Base-by-base conservation (phyloP, 1,284 basidiomycete genomes). In the Trametes versicolor region DNA sequence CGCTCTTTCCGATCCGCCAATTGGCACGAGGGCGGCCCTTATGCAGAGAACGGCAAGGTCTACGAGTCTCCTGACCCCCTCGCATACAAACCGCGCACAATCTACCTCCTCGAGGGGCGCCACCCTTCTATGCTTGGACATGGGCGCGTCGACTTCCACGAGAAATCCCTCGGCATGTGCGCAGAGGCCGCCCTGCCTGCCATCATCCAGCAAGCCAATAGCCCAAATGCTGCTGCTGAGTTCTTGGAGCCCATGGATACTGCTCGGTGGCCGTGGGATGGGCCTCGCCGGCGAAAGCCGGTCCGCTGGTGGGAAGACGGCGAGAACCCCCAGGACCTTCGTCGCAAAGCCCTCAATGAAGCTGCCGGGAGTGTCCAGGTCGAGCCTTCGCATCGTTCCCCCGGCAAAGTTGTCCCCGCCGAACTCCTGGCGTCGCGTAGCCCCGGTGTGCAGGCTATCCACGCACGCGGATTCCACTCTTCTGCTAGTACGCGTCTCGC, bases 31-130 rank as follows among this genome's bases (percentile, higher is more conserved):
- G 79, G 79, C n/a, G 78, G 78, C 7, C 72, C 71, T 8, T 80
- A 81, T 55, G 60, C 72, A 17, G 65, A 67, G 19, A 69, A 73
- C 15, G 60, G 65, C 2, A 80, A 76, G 60, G 54, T 59, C 5
- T 80, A 81, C 62, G 78, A 79, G 61, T 57, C 72, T 5, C 80
- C 79, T 4, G 63, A 71, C 1, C 61, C 73, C 1, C 73, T 73
- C 23, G 80, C 80, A 17, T 86, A 84, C 70, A 73, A 73, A 32
- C 71, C 79, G 7, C 77, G 77, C 62, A 82, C 82, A 43, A 79
- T 82, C 23, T 82, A 75, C 70, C 64, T 83, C 9, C 73, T 81
- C 60, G 78, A 80, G 52, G 75, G 77, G 6, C 78, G 80, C 36
- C 78, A 81, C 68, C 70, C 69, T n/a, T 68, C 77, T 23, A 62